Conservation (phyloP, 768 basidiomycete species). For the Collybia sordida region DNA sequence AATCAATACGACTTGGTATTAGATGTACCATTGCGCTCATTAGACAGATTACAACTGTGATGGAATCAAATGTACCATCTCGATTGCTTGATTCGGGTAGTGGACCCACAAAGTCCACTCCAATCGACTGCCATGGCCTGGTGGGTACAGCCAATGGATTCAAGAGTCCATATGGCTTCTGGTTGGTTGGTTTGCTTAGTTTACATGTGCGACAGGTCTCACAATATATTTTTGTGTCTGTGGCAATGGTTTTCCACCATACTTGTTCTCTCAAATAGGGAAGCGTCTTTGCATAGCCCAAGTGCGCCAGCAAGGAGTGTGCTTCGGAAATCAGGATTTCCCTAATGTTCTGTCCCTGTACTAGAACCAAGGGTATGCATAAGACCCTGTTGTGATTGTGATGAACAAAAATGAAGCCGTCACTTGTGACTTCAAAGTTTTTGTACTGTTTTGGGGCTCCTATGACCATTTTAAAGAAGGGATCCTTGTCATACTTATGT, state of each 20-base stretch:
- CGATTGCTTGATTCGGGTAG: neutral
- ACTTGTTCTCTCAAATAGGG: neutral
- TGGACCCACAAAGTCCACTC: neutral
- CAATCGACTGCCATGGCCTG: neutral
- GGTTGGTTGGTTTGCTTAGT: neutral
- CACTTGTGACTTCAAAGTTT: conserved; percentile 11
- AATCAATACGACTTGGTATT: conserved; percentile 10
- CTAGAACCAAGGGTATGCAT: neutral
- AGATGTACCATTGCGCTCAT: conserved; percentile 17
- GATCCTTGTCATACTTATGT: conserved; percentile 6
- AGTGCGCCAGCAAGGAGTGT: conserved; percentile 1
- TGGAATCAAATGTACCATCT: conserved; percentile 14
- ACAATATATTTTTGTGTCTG: neutral
- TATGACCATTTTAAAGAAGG: conserved; percentile 12
- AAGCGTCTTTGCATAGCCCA: neutral
- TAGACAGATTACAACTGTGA: conserved; percentile 18
- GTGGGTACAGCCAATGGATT: neutral
- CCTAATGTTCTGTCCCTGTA: neutral
- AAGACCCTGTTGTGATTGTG: neutral
- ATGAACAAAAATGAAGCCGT: conserved; percentile 10
- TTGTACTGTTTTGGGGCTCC: conserved; percentile 11
- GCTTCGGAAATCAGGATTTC: conserved; percentile 2
- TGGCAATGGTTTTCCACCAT: neutral
- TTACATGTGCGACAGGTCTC: neutral
- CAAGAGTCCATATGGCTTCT: neutral